Evolutionary conservation across 306 rosid genomes (phyloP).

Genomic region (Castanospermum australe): DNA sequence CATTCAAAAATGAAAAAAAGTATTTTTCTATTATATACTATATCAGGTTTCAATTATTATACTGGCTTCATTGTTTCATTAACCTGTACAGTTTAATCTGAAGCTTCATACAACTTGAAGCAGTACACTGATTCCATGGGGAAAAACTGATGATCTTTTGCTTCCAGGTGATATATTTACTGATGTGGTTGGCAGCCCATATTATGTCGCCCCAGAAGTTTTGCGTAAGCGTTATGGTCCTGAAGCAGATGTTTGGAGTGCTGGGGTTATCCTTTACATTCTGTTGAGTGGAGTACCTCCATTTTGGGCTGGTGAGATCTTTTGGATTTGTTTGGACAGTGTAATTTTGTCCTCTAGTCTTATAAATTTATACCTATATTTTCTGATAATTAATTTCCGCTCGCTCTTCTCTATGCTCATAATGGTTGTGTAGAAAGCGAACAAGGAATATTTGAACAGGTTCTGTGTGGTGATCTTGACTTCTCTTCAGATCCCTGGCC

Average conservation of each 20-base stretch:
- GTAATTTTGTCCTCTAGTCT: background rate
- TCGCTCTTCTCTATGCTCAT: slow-evolving; percentile 4
- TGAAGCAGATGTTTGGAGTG: slow-evolving; percentile 99
- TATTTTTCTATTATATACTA: background rate
- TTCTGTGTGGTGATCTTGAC: slow-evolving; percentile 87
- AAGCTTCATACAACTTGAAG: slow-evolving; percentile 27
- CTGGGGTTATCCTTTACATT: slow-evolving; percentile 93
- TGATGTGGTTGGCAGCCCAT: slow-evolving; percentile 98
- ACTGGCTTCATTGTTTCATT: background rate
- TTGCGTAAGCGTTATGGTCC: slow-evolving; percentile 86
- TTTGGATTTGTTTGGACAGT: slow-evolving; percentile 4
- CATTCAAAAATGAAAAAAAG: background rate
- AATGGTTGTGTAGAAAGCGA: slow-evolving; percentile 55
- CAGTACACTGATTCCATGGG: slow-evolving; percentile 6
- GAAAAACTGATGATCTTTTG: slow-evolving; percentile 20
- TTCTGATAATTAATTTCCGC: background rate
- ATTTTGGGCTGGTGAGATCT: slow-evolving; percentile 94
- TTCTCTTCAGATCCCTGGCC: slow-evolving; percentile 97
- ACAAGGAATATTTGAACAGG: slow-evolving; percentile 95
- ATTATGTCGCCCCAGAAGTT: slow-evolving; percentile 98
- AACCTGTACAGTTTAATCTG: slow-evolving; percentile 1
- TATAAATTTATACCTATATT: background rate
- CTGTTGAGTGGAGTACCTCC: slow-evolving; percentile 99
- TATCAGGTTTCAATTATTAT: background rate
- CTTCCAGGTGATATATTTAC: slow-evolving; percentile 74